A percentile compares a stretch with the other conserved stretches of the same genome.
These are phyloP conservation scores for Apiospora marii DNA, from an alignment of 2,329 filamentous ascomycete species.

Conservation along the genomic window DNA sequence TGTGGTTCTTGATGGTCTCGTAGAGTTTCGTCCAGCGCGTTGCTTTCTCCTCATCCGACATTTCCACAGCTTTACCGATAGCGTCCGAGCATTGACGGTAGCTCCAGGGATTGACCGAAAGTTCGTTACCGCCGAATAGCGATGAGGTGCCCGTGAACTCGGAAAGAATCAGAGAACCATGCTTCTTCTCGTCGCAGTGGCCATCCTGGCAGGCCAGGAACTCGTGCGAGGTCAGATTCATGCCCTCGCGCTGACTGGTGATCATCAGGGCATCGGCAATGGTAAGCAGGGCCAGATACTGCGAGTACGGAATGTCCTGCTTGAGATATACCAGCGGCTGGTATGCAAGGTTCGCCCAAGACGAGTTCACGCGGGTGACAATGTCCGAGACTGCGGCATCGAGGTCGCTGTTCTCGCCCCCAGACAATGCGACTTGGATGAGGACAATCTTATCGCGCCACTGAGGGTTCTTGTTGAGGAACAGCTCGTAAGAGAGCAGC, in stretches of 20 bases:
- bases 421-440: conserved; percentile 92
- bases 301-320: conserved; percentile 91
- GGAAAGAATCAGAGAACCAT: conserved; percentile 88
- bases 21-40: conserved; percentile 78
- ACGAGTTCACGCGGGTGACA: conserved; percentile 91
- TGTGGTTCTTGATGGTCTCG: conserved; percentile 78
- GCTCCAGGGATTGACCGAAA: conserved; percentile 95
- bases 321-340: conserved; percentile 93
- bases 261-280: conserved; percentile 94
- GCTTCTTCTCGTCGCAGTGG: conserved; percentile 73
- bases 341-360: conserved; percentile 88
- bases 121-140: conserved; percentile 80
- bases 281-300: conserved; percentile 90
- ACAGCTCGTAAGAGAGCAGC: conserved; percentile 88
- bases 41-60: conserved; percentile 77
- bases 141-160: conserved; percentile 95
- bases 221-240: conserved; percentile 96
- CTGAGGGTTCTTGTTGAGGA: conserved; percentile 91
- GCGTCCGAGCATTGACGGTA: conserved; percentile 88
- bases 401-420: conserved; percentile 86
- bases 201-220: conserved; percentile 95
- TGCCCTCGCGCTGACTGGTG: conserved; percentile 92
- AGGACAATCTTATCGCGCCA: conserved; percentile 89
- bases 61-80: conserved; percentile 83
- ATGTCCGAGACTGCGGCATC: conserved; percentile 92